These are phyloP conservation scores for Paraconiothyrium sp. DNA, from an alignment of 2,329 filamentous ascomycete genomes.

Conservation along the genomic window DNA sequence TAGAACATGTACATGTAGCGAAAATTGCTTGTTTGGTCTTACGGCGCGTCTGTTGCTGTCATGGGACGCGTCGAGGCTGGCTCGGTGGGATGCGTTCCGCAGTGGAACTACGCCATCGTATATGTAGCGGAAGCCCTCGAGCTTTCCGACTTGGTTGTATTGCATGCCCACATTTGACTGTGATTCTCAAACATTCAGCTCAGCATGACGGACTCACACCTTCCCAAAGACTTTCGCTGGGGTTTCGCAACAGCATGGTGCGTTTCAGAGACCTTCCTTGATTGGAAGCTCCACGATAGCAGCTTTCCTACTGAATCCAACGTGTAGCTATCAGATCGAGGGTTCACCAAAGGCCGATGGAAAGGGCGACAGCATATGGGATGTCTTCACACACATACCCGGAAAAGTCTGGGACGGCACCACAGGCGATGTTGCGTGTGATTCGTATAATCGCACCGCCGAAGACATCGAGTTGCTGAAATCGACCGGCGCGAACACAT, in stretches of 20 bases:
- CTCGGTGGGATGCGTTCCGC: constrained; percentile 50
- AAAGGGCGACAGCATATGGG: constrained; percentile 86
- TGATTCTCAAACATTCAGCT: constrained; percentile 6
- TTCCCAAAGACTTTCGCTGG: constrained; percentile 53
- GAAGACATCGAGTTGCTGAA: constrained; percentile 84
- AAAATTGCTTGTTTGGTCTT: constrained; percentile 35
- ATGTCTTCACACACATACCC: constrained; percentile 82
- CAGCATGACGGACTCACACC: constrained; percentile 48
- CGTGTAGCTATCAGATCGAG: constrained; percentile 85
- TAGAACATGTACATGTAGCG: constrained; percentile 26
- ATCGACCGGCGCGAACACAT: constrained; percentile 74
- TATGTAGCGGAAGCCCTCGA: constrained; percentile 42
- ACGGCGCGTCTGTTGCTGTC: constrained; percentile 32
- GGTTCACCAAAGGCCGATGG: constrained; percentile 78
- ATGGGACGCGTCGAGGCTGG: constrained; percentile 45
- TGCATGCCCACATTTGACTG: constrained; percentile 2
- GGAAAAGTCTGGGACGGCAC: constrained; percentile 84
- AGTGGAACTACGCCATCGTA: constrained; percentile 34
- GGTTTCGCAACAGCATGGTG: constrained; percentile 55
- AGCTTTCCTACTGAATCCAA: constrained; percentile 31
- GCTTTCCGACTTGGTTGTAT: constrained; percentile 15
- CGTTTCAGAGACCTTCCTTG: constrained; percentile 32
- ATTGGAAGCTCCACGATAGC: constrained; percentile 14
- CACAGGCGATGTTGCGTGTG: constrained; percentile 81
- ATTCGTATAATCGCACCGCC: constrained; percentile 82